Evolutionary conservation across 1,284 basidiomycete genomes (phyloP).

Genomic region (Heliocybe sulcata): DNA sequence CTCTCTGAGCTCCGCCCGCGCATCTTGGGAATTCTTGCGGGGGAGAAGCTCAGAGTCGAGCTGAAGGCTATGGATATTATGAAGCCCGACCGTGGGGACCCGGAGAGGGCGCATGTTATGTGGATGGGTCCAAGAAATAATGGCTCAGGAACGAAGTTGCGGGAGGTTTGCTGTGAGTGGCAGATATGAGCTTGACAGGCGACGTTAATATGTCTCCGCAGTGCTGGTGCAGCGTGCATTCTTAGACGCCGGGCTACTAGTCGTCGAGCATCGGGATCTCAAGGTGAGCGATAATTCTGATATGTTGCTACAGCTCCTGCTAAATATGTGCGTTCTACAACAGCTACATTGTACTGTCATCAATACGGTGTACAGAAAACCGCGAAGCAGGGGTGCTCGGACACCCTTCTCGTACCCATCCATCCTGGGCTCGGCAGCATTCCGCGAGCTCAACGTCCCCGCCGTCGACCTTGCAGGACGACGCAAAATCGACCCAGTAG

Average conservation of each 20-base stretch:
- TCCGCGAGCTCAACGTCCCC: constrained; percentile 7
- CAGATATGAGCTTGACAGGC: neutral
- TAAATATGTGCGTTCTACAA: neutral
- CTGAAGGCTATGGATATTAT: constrained; percentile 47
- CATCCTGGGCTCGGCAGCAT: constrained; percentile 28
- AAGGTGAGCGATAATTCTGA: constrained; percentile 38
- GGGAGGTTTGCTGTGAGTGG: constrained; percentile 33
- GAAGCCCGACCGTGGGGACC: constrained; percentile 31
- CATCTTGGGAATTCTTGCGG: constrained; percentile 22
- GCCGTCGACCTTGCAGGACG: neutral
- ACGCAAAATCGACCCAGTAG: constrained; percentile 11
- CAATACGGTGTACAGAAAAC: constrained; percentile 52
- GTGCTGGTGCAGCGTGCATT: constrained; percentile 41
- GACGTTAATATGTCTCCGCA: constrained; percentile 11
- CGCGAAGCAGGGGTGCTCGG: constrained; percentile 21
- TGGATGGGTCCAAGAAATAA: constrained; percentile 40
- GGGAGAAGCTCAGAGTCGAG: constrained; percentile 29
- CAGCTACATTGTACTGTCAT: constrained; percentile 66
- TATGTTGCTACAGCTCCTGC: neutral
- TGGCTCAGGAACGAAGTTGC: constrained; percentile 21
- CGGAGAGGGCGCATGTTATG: constrained; percentile 45
- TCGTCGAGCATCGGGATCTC: constrained; percentile 42
- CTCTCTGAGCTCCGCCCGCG: constrained; percentile 38
- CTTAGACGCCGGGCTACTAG: constrained; percentile 32
- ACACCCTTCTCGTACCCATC: constrained; percentile 40